Evolutionary conservation across 306 rosid genomes (phyloP).

Genomic region (Dalbergia cochinchinensis): DNA sequence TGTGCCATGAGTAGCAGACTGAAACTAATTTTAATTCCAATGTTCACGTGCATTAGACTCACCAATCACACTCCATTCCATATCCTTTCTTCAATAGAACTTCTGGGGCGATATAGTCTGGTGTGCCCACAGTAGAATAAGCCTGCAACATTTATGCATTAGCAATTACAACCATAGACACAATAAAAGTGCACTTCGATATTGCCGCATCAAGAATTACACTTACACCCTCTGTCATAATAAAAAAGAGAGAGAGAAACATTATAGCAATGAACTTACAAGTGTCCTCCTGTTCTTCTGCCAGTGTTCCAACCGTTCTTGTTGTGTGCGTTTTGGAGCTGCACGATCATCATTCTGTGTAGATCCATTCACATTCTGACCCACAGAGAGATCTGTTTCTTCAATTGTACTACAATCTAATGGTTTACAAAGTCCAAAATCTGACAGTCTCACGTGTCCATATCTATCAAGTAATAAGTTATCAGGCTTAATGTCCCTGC

Average conservation of each 20-base stretch:
- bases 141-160: conserved; percentile 68
- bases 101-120: conserved; percentile 99
- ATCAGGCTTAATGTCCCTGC: conserved; percentile 98
- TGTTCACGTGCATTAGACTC: conserved; percentile 45
- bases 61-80: conserved; percentile 99
- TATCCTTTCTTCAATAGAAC: conserved; percentile 97
- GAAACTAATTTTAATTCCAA: conserved; percentile 8
- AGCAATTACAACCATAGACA: conserved; percentile 8
- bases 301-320: conserved; percentile 95
- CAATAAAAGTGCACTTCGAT: neutral
- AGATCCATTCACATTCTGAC: conserved; percentile 56
- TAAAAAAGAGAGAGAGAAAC: neutral
- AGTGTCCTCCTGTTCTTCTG: conserved; percentile 95
- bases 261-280: conserved; percentile 55
- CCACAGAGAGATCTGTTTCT: conserved; percentile 68
- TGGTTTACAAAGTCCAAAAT: conserved; percentile 97
- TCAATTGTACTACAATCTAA: conserved; percentile 85
- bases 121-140: conserved; percentile 98
- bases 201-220: neutral
- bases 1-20: neutral
- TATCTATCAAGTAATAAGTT: conserved; percentile 89
- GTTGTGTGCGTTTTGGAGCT: conserved; percentile 88
- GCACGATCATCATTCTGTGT: conserved; percentile 62
- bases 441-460: conserved; percentile 92
- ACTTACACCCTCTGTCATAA: conserved; percentile 1